Percentiles rank a stretch among this genome's conserved stretches.
phyloP scores from a whole-genome alignment of 2,329 filamentous ascomycete genomes.

The Verticillium alfalfae region DNA sequence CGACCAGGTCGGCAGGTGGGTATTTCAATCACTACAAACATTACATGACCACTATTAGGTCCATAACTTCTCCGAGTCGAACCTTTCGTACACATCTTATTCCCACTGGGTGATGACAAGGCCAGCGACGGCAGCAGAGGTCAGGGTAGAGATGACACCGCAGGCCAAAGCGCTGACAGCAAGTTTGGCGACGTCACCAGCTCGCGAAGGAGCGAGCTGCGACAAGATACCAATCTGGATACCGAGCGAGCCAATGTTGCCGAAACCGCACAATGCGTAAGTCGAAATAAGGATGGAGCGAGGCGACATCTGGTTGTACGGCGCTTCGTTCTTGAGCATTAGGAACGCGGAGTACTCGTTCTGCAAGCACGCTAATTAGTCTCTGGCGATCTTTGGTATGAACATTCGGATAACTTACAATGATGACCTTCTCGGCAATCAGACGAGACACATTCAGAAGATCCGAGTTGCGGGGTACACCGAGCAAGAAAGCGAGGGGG shows the following conservation, averaged over 20 bases:
- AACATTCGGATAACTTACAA: conserved; percentile 32
- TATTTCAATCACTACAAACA: neutral
- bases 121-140: conserved; percentile 71
- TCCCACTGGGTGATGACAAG: conserved; percentile 48
- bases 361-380: conserved; percentile 15
- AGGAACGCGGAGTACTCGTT: conserved; percentile 78
- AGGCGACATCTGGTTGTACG: conserved; percentile 54
- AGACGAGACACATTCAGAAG: conserved; percentile 70
- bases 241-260: conserved; percentile 81
- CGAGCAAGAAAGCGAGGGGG: conserved; percentile 74
- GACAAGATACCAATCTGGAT: conserved; percentile 85
- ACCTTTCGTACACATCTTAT: neutral
- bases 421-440: conserved; percentile 80
- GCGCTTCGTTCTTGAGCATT: conserved; percentile 37
- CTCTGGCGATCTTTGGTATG: neutral
- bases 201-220: conserved; percentile 70
- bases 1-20: neutral
- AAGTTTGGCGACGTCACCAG: conserved; percentile 69
- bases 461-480: conserved; percentile 62
- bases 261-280: conserved; percentile 78
- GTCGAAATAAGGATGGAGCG: conserved; percentile 78
- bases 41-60: neutral
- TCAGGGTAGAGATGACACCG: conserved; percentile 74
- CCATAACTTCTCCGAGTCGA: neutral
- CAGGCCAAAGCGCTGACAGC: conserved; percentile 73